Base-by-base conservation (phyloP, 2,329 filamentous ascomycete species). In the Sporothrix mexicana region DNA sequence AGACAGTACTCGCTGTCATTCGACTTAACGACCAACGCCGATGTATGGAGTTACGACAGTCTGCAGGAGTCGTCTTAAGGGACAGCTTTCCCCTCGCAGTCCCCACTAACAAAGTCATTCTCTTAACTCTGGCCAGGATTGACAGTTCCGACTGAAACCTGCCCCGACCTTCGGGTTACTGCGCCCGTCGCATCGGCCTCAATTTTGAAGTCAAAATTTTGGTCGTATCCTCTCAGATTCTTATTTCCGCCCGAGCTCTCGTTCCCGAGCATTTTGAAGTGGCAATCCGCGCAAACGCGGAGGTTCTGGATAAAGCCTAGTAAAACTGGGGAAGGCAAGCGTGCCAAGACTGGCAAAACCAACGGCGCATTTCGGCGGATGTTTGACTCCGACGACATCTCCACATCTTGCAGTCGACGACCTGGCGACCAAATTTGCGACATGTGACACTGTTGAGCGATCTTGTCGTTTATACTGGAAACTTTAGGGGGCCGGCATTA, bases 81-180 rank as follows among this genome's bases (percentile, higher is more conserved):
- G 13, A 57, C 25, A 9, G 13, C 15, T 15, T 10, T 9, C 17
- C 55, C 25, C 20, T 25, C 6, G 20, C 55, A 57, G 23, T 25
- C 9, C 57, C 10, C 57, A n/a, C 36, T 62, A 57, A 20, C 51
- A 23, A 10, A 20, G 15, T n/a, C 7, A 36, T 20, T 8, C 17
- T 62, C 30, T 17, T 9, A 41, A 36, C 30, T 36, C 5, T 7
- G 57, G 9, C 59, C 20, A 66, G 61, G 61, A 66, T 47, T 20
- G 41, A 47, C 61, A 7, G 25, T 43, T 47, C 61, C 61, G 61
- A 66, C 61, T 45, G 61, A 20, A 66, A 66, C 41, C 61, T 66
- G 61, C 61, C 61, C 61, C 41, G 41, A 66, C 9, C 20, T n/a
- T 25, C 61, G 61, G 61, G 36, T 47, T 7, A 25, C 61, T 66